phyloP scores from a whole-genome alignment of 129 eudicot species.

The Chrysanthemum lavandulifolium region DNA sequence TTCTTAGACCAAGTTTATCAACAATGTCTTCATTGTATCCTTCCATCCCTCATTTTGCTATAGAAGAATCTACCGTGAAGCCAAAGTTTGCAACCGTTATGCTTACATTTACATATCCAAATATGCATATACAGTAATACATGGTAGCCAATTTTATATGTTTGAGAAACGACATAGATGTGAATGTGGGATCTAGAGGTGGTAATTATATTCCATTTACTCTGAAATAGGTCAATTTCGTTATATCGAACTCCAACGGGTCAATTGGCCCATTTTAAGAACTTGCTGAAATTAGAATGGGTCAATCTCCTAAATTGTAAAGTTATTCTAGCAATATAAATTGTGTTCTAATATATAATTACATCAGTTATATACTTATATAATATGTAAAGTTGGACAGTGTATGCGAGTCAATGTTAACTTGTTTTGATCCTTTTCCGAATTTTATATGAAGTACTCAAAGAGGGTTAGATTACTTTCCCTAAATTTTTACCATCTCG shows the following conservation, averaged over 20 bases:
- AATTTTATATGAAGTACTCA: no score
- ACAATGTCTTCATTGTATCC: conserved; percentile 59
- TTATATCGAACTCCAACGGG: not conserved
- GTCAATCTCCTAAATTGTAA: no score
- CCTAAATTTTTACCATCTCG: no score
- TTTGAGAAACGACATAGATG: no score
- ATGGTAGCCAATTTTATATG: no score
- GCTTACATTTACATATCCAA: conserved; percentile 7
- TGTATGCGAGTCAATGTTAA: no score
- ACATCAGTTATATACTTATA: not conserved
- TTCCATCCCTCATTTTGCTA: conserved; percentile 78
- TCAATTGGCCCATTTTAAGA: no score
- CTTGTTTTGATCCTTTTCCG: no score
- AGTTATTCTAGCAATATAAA: not conserved
- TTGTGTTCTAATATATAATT: not conserved
- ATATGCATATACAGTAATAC: not conserved
- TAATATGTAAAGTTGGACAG: not conserved
- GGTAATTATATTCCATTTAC: not conserved
- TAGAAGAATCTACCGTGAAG: conserved; percentile 68
- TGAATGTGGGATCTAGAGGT: not conserved
- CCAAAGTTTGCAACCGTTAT: conserved; percentile 57
- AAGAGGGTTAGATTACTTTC: no score
- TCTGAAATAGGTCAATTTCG: not conserved
- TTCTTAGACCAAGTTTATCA: conserved; percentile 64
- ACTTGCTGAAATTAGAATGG: no score